These are phyloP conservation scores for Ascochyta viciae-villosae DNA, from an alignment of 2,329 filamentous ascomycete species.

Conservation along the genomic window DNA sequence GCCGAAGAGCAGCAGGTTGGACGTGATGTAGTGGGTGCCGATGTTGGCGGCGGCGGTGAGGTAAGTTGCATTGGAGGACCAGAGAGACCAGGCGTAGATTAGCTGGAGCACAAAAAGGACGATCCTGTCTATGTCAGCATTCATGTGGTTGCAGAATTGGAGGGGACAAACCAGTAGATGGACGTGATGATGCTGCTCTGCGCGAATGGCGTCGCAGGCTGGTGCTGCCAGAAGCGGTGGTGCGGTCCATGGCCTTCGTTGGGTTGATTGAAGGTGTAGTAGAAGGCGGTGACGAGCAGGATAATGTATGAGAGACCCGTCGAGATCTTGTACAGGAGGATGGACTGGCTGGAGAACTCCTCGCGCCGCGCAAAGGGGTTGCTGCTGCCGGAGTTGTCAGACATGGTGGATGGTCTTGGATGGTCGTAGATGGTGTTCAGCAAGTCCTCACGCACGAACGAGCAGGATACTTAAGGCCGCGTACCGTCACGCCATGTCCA, in stretches of 20 bases:
- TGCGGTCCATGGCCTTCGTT: conserved; percentile 63
- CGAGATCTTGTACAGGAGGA: conserved; percentile 78
- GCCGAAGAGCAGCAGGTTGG: conserved; percentile 82
- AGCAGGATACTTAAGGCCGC: conserved; percentile 2
- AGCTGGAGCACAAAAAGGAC: conserved; percentile 77
- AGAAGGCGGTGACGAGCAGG: conserved; percentile 73
- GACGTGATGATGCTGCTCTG: conserved; percentile 69
- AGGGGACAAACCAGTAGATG: conserved; percentile 75
- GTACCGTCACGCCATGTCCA: conserved; percentile 12
- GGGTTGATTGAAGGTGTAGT: conserved; percentile 73
- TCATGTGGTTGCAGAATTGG: background rate
- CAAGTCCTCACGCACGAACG: background rate
- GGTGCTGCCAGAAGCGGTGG: conserved; percentile 77
- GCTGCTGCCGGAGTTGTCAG: conserved; percentile 50
- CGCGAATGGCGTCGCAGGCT: conserved; percentile 76
- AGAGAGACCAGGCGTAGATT: conserved; percentile 78
- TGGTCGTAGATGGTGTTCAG: no score
- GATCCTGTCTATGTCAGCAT: conserved; percentile 59
- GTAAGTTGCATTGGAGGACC: conserved; percentile 68
- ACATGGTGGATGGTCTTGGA: background rate
- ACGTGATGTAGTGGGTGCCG: conserved; percentile 82
- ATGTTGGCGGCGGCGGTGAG: conserved; percentile 77
- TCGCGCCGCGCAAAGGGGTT: conserved; percentile 81
- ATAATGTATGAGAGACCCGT: conserved; percentile 78
- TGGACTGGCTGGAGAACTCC: conserved; percentile 64